Conservation (phyloP, 1,284 basidiomycete species). For the Inonotus hispidus region DNA sequence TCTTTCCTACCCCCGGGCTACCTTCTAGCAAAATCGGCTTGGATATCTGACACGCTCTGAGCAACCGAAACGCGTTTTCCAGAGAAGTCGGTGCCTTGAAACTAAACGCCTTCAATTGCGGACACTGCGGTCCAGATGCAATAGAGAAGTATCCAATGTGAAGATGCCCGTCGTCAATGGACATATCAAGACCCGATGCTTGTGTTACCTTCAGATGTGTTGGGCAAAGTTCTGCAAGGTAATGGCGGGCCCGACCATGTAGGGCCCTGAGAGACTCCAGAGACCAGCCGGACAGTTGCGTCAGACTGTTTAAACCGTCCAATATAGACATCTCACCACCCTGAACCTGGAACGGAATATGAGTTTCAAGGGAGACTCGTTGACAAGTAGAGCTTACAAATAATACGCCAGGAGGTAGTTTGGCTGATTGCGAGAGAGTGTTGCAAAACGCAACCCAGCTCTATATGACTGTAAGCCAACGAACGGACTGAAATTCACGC, state of each 20-base stretch:
- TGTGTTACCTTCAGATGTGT: conserved; percentile 22
- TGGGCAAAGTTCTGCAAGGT: conserved; percentile 50
- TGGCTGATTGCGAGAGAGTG: conserved; percentile 38
- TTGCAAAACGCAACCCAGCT: conserved; percentile 93
- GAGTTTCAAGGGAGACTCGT: conserved; percentile 14
- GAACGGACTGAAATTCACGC: neutral
- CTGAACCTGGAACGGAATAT: conserved; percentile 55
- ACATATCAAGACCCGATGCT: neutral
- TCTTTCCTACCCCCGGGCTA: conserved; percentile 99
- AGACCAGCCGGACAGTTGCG: conserved; percentile 27
- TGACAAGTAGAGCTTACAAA: conserved; percentile 57
- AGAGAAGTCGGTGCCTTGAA: conserved; percentile 86
- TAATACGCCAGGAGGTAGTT: conserved; percentile 45
- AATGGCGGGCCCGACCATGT: conserved; percentile 42
- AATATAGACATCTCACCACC: conserved; percentile 84
- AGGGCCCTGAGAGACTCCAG: conserved; percentile 41
- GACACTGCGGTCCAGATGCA: conserved; percentile 46
- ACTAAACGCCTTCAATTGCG: conserved; percentile 57
- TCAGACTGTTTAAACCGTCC: conserved; percentile 68
- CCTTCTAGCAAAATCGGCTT: conserved; percentile 97
- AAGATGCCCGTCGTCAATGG: conserved; percentile 27
- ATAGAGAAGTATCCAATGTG: conserved; percentile 78
- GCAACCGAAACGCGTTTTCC: conserved; percentile 85
- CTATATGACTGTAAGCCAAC: conserved; percentile 34
- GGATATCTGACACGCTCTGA: conserved; percentile 84